Evolutionary conservation across 768 basidiomycete species (phyloP).

Genomic region (Hericium erinaceus): DNA sequence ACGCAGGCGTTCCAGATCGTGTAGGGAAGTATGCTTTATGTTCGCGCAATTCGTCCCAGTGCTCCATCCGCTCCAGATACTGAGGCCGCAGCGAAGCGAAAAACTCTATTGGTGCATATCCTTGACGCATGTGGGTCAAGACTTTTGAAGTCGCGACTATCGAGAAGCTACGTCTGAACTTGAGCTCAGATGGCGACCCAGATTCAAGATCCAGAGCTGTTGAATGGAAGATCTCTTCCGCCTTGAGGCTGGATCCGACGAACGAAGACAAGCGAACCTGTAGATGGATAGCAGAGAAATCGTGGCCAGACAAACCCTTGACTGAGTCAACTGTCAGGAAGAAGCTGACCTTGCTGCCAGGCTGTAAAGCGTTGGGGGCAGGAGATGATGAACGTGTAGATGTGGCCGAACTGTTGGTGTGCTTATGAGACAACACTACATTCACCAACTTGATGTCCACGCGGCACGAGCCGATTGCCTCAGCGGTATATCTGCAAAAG

Average conservation of each 20-base stretch:
- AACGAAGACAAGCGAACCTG: slow-evolving; percentile 87
- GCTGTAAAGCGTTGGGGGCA: slow-evolving; percentile 50
- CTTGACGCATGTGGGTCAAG: slow-evolving; percentile 57
- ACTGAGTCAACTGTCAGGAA: slow-evolving; percentile 80
- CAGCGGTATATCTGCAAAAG: slow-evolving; percentile 88
- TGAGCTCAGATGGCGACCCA: slow-evolving; percentile 67
- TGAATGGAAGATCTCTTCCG: slow-evolving; percentile 82
- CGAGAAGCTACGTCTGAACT: slow-evolving; percentile 76
- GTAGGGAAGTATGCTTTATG: slow-evolving; percentile 37
- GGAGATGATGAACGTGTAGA: slow-evolving; percentile 75
- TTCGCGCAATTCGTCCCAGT: slow-evolving; percentile 92
- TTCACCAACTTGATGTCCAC: slow-evolving; percentile 77
- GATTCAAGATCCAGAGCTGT: slow-evolving; percentile 62
- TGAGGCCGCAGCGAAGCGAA: slow-evolving; percentile 76
- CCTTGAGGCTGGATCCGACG: slow-evolving; percentile 54
- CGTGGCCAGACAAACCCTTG: slow-evolving; percentile 82
- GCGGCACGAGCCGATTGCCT: slow-evolving; percentile 92
- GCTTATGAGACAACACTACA: slow-evolving; percentile 50
- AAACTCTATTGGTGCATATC: slow-evolving; percentile 84
- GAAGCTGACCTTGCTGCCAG: slow-evolving; percentile 78
- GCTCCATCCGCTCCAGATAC: slow-evolving; percentile 82
- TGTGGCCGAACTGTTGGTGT: slow-evolving; percentile 48
- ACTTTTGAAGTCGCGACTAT: slow-evolving; percentile 70
- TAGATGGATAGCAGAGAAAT: slow-evolving; percentile 78
- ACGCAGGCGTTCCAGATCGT: slow-evolving; percentile 19